Evolutionary conservation across 805 yeast genomes (phyloP).

Genomic region (Henningerozyma blattae): DNA sequence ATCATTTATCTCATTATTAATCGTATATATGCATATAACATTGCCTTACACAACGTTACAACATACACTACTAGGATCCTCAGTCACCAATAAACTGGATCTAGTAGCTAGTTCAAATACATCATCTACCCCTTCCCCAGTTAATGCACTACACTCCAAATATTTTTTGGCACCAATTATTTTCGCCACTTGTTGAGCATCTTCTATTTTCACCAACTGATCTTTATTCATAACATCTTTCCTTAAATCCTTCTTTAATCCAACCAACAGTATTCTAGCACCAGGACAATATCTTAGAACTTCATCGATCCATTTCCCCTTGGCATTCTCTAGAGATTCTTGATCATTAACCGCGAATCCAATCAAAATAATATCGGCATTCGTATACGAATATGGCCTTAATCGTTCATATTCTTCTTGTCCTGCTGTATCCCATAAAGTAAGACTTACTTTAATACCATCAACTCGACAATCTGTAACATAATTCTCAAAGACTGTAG

Average conservation of each 20-base stretch:
- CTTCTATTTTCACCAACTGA: conserved; percentile 37
- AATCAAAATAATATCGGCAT: conserved; percentile 75
- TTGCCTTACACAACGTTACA: conserved; percentile 26
- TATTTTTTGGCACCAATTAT: conserved; percentile 75
- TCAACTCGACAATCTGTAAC: conserved; percentile 91
- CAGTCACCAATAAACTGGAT: conserved; percentile 52
- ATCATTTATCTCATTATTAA: no score
- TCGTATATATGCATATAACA: no score
- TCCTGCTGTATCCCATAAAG: conserved; percentile 95
- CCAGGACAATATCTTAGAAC: conserved; percentile 70
- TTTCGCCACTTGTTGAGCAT: conserved; percentile 61
- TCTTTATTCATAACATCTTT: conserved; percentile 25
- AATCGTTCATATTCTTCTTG: conserved; percentile 90
- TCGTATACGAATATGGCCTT: conserved; percentile 77
- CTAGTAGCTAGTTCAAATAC: conserved; percentile 88
- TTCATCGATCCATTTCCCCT: conserved; percentile 79
- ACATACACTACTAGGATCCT: conserved; percentile 28
- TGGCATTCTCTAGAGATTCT: conserved; percentile 74
- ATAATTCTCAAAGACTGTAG: conserved; percentile 89
- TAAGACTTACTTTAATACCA: conserved; percentile 80
- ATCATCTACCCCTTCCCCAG: conserved; percentile 92
- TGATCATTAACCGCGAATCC: conserved; percentile 81
- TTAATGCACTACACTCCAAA: conserved; percentile 80
- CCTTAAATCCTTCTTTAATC: conserved; percentile 74
- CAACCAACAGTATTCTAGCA: conserved; percentile 69